Conservation (phyloP, 768 basidiomycete genomes). For the Pulveroboletus ravenelii region DNA sequence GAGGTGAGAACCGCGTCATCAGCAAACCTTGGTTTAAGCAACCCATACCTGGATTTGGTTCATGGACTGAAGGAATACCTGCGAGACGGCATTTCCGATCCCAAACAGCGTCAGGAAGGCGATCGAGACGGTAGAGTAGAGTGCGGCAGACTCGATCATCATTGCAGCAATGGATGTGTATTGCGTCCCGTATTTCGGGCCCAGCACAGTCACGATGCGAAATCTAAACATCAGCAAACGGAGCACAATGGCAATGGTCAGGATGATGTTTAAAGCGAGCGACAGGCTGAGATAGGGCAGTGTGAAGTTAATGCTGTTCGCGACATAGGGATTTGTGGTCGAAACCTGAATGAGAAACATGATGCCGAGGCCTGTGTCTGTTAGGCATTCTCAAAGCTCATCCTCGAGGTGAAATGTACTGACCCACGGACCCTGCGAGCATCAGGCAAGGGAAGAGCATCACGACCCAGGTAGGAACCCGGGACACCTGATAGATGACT, state of each 20-base stretch:
- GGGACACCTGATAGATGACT: constrained; percentile 11
- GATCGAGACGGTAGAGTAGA: constrained; percentile 26
- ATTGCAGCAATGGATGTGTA: constrained; percentile 34
- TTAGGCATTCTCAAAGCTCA: not conserved
- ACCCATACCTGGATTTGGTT: constrained; percentile 25
- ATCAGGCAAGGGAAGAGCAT: constrained; percentile 11
- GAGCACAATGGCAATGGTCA: constrained; percentile 29
- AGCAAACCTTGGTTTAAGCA: not conserved
- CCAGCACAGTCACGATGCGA: constrained; percentile 10
- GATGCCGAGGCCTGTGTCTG: constrained; percentile 5
- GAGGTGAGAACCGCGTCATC: not conserved
- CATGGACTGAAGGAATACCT: constrained; percentile 28
- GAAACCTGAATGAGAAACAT: constrained; percentile 11
- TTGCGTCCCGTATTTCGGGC: constrained; percentile 16
- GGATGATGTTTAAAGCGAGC: constrained; percentile 29
- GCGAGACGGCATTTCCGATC: constrained; percentile 17
- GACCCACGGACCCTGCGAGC: constrained; percentile 7
- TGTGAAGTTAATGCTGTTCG: constrained; percentile 10
- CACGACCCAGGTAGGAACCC: constrained; percentile 2
- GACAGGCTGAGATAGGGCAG: constrained; percentile 26
- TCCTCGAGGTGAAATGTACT: not conserved
- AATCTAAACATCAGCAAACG: constrained; percentile 25
- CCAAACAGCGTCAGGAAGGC: constrained; percentile 29
- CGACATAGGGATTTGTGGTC: constrained; percentile 11
- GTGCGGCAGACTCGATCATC: constrained; percentile 32